Evolutionary conservation across 495 filamentous ascomycete species (phyloP).

Genomic region (Xylaria flabelliformis): DNA sequence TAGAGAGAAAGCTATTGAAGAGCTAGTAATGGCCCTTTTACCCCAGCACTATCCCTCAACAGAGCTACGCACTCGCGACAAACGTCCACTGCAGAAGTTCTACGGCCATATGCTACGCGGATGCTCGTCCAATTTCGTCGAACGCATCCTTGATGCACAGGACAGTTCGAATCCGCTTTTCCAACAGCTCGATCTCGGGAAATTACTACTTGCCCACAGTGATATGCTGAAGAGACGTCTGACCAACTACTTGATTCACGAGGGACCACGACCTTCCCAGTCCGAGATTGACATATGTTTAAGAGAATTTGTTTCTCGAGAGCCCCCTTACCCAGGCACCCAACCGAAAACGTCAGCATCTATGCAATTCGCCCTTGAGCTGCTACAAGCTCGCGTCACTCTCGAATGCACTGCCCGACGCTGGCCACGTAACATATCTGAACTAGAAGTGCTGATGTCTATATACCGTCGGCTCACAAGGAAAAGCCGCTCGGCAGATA

Average conservation of each 20-base stretch:
- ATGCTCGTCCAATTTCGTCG: conserved; percentile 33
- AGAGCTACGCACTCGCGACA: conserved; percentile 31
- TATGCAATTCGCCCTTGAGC: conserved; percentile 29
- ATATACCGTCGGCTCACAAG: conserved; percentile 24
- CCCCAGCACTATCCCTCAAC: conserved; percentile 32
- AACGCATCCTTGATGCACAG: conserved; percentile 28
- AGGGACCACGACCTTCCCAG: conserved; percentile 24
- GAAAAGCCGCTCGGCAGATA: conserved; percentile 25
- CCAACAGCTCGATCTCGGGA: conserved; percentile 8
- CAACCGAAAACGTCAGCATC: conserved; percentile 27
- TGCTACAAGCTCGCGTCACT: conserved; percentile 27
- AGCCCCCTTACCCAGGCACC: conserved; percentile 18
- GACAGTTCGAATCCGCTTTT: conserved; percentile 35
- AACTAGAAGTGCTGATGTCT: conserved; percentile 28
- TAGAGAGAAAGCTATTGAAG: conserved; percentile 30
- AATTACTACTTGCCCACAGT: conserved; percentile 18
- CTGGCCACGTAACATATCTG: conserved; percentile 24
- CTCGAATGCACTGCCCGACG: conserved; percentile 13
- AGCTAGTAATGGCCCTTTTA: conserved; percentile 31
- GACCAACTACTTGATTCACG: conserved; percentile 23
- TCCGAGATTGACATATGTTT: conserved; percentile 27
- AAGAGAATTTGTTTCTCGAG: conserved; percentile 21
- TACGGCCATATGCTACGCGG: conserved; percentile 31
- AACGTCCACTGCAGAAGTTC: conserved; percentile 31
- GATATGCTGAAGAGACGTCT: conserved; percentile 30